Percentiles rank a stretch among this genome's conserved stretches.
phyloP scores from a whole-genome alignment of 2,329 filamentous ascomycete species.

The Aspergillus fructus region DNA sequence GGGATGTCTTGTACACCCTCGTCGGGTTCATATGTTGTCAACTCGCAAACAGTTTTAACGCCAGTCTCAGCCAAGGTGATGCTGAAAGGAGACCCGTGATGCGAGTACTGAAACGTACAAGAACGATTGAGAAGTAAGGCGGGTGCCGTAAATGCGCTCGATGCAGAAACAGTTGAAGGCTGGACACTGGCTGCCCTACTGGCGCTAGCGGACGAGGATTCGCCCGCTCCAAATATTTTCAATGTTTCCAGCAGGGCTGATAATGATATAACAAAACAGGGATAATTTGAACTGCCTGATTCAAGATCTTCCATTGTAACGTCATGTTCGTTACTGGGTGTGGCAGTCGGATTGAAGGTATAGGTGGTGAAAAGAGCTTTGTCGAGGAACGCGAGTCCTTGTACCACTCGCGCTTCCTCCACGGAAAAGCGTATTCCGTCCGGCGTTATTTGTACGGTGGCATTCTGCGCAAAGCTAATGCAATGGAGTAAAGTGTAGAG shows the following conservation, averaged over 20 bases:
- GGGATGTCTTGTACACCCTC: constrained; percentile 64
- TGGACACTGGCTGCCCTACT: constrained; percentile 30
- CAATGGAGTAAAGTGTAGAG: constrained; percentile 61
- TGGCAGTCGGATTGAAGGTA: constrained; percentile 57
- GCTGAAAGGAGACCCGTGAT: constrained; percentile 74
- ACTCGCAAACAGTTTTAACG: constrained; percentile 83
- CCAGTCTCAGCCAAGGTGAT: constrained; percentile 83
- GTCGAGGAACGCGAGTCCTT: constrained; percentile 85
- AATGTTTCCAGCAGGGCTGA: constrained; percentile 86
- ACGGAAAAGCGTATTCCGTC: constrained; percentile 85
- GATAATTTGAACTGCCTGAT: constrained; percentile 43
- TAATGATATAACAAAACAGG: constrained; percentile 83
- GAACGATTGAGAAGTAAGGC: constrained; percentile 80
- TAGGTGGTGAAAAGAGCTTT: constrained; percentile 87
- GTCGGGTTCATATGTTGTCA: constrained; percentile 83
- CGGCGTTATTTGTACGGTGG: constrained; percentile 72
- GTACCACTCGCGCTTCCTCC: constrained; percentile 86
- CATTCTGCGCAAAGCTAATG: constrained; percentile 60
- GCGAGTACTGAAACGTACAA: constrained; percentile 76
- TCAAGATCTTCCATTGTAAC: constrained; percentile 40
- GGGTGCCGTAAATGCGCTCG: constrained; percentile 80
- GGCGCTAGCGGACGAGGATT: constrained; percentile 46
- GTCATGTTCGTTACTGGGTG: constrained; percentile 20
- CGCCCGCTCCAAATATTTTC: constrained; percentile 86
- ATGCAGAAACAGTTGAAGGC: constrained; percentile 41